Base-by-base conservation (phyloP, 192 early-diverging fungal species). In the Coemansia sp. region DNA sequence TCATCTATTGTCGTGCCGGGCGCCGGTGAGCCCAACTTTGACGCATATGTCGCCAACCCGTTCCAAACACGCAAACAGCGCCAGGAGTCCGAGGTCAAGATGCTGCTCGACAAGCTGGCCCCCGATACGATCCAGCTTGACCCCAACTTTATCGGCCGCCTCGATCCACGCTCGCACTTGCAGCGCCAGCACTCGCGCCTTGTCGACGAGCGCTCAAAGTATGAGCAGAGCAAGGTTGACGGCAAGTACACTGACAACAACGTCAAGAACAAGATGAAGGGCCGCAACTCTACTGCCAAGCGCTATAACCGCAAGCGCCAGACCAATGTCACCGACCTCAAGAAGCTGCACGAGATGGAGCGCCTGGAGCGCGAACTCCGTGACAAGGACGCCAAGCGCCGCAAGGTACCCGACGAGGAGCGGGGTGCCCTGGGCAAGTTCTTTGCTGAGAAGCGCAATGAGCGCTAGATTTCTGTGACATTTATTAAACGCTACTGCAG, bases 1-100 rank as follows among this genome's bases (percentile, higher is more conserved):
- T 83, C 83, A 11, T 89, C 85, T 56, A 68, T 98, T 21, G 82
- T 95, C 10, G 83, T 98, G 6, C 96, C 96, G 0, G 92, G 92
- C 11, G 78, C 94, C n/a, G 96, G 96, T 52, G 96, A 98, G 67
- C 91, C 96, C 65, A 98, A 98, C 88, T 94, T 91, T 81, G 96
- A 98, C 77, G 88, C 89, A 3, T 64, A 92, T 29, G 92, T 90
- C 64, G 89, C 89, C 27, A 98, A 98, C 77, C 94, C 93, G 16
- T 97, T 83, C 86, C 87, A 95, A 73, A 97, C 92, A 7, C 83
- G 80, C 56, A 89, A 86, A 65, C 95, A 97, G 73, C 81, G 94
- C 52, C 89, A 89, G 62, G 92, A 95, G 62, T 59, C 82, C 38
- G 96, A 97, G 81, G 93, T 98, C 19, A 89, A 90, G 57, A 61